These are phyloP conservation scores for Plasmodium ovale DNA, from an alignment of 169 alveolate species.

Conservation along the genomic window DNA sequence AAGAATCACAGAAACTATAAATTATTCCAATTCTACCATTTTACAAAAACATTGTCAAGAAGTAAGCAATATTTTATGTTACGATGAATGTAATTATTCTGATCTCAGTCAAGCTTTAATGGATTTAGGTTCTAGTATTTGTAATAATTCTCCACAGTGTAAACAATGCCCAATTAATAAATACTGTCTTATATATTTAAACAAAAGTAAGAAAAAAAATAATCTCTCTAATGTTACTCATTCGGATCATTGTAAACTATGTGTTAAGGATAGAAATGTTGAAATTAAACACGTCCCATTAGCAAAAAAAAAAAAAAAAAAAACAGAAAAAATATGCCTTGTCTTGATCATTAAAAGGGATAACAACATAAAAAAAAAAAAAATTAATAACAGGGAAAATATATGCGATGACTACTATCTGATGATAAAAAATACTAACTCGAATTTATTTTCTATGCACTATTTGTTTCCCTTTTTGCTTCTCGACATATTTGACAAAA, in stretches of 20 bases:
- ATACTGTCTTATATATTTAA: slow-evolving; percentile 59
- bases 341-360: slow-evolving; percentile 30
- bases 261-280: slow-evolving; percentile 56
- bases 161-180: slow-evolving; percentile 74
- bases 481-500: slow-evolving; percentile 28
- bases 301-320: slow-evolving; percentile 35
- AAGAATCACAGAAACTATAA: slow-evolving; percentile 76
- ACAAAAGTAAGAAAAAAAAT: slow-evolving; percentile 20
- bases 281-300: slow-evolving; percentile 61
- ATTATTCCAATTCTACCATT: slow-evolving; percentile 41
- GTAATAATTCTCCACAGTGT: slow-evolving; percentile 78
- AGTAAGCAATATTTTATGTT: slow-evolving; percentile 43
- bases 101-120: slow-evolving; percentile 78
- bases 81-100: slow-evolving; percentile 42
- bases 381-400: background rate
- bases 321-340: slow-evolving; percentile 53
- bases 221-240: slow-evolving; percentile 14
- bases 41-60: slow-evolving; percentile 60
- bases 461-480: slow-evolving; percentile 68
- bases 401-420: slow-evolving; percentile 15
- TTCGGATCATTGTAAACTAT: slow-evolving; percentile 34
- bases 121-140: slow-evolving; percentile 82
- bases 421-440: slow-evolving; percentile 63
- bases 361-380: background rate
- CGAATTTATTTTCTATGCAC: slow-evolving; percentile 67